phyloP scores from a whole-genome alignment of 2,329 filamentous ascomycete species.

The Drechslerella stenobrocha region DNA sequence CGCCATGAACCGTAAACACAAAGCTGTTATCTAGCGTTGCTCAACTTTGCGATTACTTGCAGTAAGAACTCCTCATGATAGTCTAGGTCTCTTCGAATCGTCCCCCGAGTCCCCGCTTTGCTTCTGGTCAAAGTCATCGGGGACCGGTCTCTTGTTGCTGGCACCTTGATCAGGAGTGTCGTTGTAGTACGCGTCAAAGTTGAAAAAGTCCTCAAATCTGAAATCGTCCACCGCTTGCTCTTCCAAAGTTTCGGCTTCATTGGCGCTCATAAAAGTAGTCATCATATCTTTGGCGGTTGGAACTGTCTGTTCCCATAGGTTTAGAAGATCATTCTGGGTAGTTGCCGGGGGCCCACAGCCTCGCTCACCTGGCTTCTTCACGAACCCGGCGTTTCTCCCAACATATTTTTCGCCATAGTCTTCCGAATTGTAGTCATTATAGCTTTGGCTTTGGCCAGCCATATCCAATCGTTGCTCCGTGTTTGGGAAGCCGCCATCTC shows the following conservation, averaged over 20 bases:
- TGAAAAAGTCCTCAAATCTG: background rate
- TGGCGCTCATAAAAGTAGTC: background rate
- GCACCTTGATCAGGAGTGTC: background rate
- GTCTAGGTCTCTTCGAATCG: no score
- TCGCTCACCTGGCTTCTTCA: background rate
- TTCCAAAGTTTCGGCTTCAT: background rate
- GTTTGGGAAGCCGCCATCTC: background rate
- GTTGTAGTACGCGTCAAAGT: background rate
- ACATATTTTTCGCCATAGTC: background rate
- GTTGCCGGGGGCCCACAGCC: background rate
- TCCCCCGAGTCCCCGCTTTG: no score
- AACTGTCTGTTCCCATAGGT: background rate
- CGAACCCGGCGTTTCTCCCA: background rate
- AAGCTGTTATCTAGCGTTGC: no score
- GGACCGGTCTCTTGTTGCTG: constrained; percentile 1
- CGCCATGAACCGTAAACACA: no score
- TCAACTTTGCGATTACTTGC: no score
- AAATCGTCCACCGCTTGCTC: background rate
- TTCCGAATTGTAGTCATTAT: background rate
- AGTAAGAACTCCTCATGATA: no score
- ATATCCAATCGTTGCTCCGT: no score
- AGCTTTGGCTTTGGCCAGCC: no score
- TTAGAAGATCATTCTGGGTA: background rate
- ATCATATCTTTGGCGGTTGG: background rate
- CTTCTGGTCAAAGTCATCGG: background rate